Evolutionary conservation across 106 monocot species (phyloP), one percentile per base, ranked within the genome.

Genomic region (Ottelia alismoides): DNA sequence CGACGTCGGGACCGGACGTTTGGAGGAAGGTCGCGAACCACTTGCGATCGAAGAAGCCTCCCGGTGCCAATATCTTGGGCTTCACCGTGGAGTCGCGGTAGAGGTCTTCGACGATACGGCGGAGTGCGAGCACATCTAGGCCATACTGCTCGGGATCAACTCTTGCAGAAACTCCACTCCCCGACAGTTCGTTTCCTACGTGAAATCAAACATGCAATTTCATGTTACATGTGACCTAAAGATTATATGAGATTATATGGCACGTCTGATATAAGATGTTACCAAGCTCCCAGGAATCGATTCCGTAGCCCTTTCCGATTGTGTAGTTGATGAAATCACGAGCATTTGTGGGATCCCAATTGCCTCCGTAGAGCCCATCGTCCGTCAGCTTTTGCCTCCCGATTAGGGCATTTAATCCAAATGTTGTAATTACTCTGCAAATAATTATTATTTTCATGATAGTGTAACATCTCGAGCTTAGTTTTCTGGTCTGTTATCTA

Each of bases 281-380:
- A 90, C 98, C 98, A 63, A 82, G 86, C 76, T 90, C 98, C 98
- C 98, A 98, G 11, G 98, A 86, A 67, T 86, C 82, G 23, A 98
- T 72, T 58, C 47, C 77, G 55, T 98, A 90, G 43, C 82, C 81
- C 63, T 83, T 82, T 49, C 85, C 74, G 57, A 77, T 27, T 23
- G 98, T 98, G 70, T 98, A 82, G 63, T 75, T 65, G 4, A 98
- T 86, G 61, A 98, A 98, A 59, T 68, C 64, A 20, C 62, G 76
- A 65, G 85, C 82, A 73, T 86, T 85, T 30, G 55, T 86, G 1
- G 63, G 31, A 52, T 63, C 52, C 63, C 63, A 63, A 22, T 30
- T 23, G 23, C 63, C 63, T 22, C 22, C 52, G 51, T 52, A 63
- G 9, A 52, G 12, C 1, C 63, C 52, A 22, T 31, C 20, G 7